Evolutionary conservation across 179 eudicot species (phyloP), one percentile per base, ranked within the genome.

Genomic region (Heliamphora pulchella): DNA sequence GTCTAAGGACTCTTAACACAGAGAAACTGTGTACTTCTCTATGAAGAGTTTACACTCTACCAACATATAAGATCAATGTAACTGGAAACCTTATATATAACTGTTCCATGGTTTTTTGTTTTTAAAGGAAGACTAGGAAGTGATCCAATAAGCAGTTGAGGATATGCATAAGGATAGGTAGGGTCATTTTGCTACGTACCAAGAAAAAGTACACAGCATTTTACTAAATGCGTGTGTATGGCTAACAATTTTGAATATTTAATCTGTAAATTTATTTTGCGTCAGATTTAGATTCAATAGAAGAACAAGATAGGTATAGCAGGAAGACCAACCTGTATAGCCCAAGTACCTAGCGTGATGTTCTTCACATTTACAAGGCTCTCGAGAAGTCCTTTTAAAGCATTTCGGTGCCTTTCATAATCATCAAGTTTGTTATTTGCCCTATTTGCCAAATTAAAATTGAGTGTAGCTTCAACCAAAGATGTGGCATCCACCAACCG

Each of bases 241-340:
- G 31, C 31, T 31, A 31, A 31, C 31, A 31, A 31, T 31, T 31
- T 31, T 31, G 31, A 31, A 31, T 31, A 31, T 31, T 31, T 31
- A 31, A 31, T 31, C 31, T 31, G 31, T 31, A 31, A 31, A 31
- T 31, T 31, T 31, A 31, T 31, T 31, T 31, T 31, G 31, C 31
- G 31, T 31, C 31, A 0, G 31, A 31, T 31, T 31, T 31, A 31
- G 31, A 31, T 31, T 31, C 31, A 31, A 31, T 31, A 31, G 31
- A 31, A 31, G 31, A 20, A 69, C 51, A 70, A 47, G 57, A 22
- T n/a, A 48, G 48, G 75, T 10, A 71, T 18, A 7, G 22, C 17
- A 18, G 54, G 22, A 55, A 54, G 44, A 53, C 63, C 47, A 73
- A 73, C 76, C 76, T 73, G 76, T 0, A 73, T 11, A 53, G 47